Evolutionary conservation across 2,329 filamentous ascomycete genomes (phyloP), one percentile per base, ranked within the genome.

Genomic region (Penicillium glabrum): DNA sequence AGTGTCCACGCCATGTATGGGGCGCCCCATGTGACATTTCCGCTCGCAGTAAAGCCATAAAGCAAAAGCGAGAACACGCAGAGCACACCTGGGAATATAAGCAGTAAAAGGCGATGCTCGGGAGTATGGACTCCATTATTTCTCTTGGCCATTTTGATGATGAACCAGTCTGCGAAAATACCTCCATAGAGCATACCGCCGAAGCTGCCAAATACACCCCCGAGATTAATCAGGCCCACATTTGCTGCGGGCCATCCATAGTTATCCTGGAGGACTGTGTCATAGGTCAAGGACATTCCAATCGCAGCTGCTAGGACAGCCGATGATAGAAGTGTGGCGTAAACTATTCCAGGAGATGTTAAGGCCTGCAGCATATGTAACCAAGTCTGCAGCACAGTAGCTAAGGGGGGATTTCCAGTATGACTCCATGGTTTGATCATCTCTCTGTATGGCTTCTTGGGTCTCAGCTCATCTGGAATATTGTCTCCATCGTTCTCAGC

Each of bases 241-340:
- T 54, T 64, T 48, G 56, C 49, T 2, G 65, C 57, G 16, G 65
- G 41, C 73, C 75, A 77, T 55, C 66, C 60, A 50, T 75, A 77
- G 31, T 58, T 63, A 16, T 69, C 61, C 29, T 31, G 29, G 7
- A 78, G 64, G 2, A 79, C 69, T 1, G 70, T 65, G 52, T 72
- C 68, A 57, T 78, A 78, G 1, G 71, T 73, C 11, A 77, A 63
- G 0, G 72, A 73, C 56, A 77, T 75, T 26, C 71, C 71, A 23
- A 78, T 71, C 16, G 65, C 67, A 19, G 65, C 67, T 4, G 72
- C 76, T 0, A 78, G 69, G 2, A 68, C 64, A 43, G 75, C 74
- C 3, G 74, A 75, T 5, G 73, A 68, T 0, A 72, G 57, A 10
- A 78, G 63, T 3, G 75, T 72, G 5, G 74, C 71, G 46, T 69